Conservation (phyloP, 345 rosid genomes). For the Gossypium arboreum region DNA sequence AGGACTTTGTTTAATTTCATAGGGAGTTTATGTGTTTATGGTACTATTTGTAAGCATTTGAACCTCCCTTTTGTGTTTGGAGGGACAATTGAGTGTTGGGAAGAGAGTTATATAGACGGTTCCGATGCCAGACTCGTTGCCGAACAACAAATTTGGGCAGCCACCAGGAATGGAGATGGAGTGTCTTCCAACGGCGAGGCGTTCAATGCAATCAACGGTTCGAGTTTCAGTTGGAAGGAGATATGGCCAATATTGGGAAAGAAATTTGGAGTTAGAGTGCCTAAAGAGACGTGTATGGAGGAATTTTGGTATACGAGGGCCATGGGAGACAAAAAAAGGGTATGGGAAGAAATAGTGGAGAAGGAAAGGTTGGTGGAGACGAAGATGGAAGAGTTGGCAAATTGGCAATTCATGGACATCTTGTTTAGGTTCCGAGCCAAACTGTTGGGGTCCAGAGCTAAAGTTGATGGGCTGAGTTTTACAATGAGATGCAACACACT, state of each 20-base stretch:
- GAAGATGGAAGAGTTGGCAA: constrained; percentile 69
- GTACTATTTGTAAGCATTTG: constrained; percentile 53
- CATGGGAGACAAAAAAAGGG: constrained; percentile 47
- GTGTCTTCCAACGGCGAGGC: constrained; percentile 51
- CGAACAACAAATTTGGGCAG: constrained; percentile 77
- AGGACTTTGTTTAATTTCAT: constrained; percentile 64
- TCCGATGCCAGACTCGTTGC: constrained; percentile 74
- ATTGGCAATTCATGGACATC: constrained; percentile 70
- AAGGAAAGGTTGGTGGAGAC: constrained; percentile 49
- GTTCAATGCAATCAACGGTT: constrained; percentile 66
- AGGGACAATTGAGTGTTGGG: constrained; percentile 82
- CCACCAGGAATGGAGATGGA: constrained; percentile 37
- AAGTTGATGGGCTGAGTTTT: constrained; percentile 62
- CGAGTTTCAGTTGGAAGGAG: constrained; percentile 77
- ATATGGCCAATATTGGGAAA: constrained; percentile 60
- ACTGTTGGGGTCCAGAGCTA: constrained; percentile 64
- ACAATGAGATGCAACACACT: constrained; percentile 36
- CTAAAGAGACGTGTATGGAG: constrained; percentile 36
- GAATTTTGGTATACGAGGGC: constrained; percentile 44
- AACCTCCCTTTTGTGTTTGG: constrained; percentile 85
- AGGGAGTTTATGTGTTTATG: constrained; percentile 79
- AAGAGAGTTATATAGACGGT: constrained; percentile 67
- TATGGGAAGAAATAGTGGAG: constrained; percentile 62
- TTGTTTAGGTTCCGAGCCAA: constrained; percentile 68
- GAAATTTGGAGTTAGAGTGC: constrained; percentile 51